Percentiles rank a stretch among this genome's conserved stretches.
These are phyloP conservation scores for Recurvomyces mirabilis DNA, from an alignment of 495 filamentous ascomycete species.

Conservation along the genomic window DNA sequence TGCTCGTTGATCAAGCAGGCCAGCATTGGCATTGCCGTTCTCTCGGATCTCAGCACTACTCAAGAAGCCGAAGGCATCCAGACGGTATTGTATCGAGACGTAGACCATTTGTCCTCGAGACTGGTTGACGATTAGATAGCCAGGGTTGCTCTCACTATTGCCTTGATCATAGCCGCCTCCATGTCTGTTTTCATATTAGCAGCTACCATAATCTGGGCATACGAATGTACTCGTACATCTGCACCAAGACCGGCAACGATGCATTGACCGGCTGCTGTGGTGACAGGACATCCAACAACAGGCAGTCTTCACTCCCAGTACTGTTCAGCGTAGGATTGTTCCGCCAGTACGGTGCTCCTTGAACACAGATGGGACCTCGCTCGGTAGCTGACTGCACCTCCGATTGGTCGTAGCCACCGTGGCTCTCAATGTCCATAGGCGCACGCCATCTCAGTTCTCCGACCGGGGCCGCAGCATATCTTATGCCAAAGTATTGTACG, in stretches of 20 bases:
- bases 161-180: slow-evolving; percentile 20
- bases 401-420: slow-evolving; percentile 6
- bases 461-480: slow-evolving; percentile 18
- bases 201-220: no score
- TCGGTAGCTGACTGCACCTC: slow-evolving; percentile 8
- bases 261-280: slow-evolving; percentile 11
- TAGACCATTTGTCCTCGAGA: slow-evolving; percentile 24
- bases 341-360: slow-evolving; percentile 19
- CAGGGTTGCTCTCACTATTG: slow-evolving; percentile 15
- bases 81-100: slow-evolving; percentile 29
- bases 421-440: slow-evolving; percentile 17
- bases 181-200: no score
- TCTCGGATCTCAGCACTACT: slow-evolving; percentile 24
- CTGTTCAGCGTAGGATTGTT: slow-evolving; percentile 9
- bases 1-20: slow-evolving; percentile 29
- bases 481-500: slow-evolving; percentile 20
- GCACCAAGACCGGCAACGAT: slow-evolving; percentile 19
- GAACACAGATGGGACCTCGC: slow-evolving; percentile 21
- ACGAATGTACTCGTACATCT: no score
- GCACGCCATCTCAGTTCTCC: slow-evolving; percentile 21
- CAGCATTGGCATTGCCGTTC: slow-evolving; percentile 29
- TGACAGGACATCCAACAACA: slow-evolving; percentile 21
- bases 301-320: slow-evolving; percentile 21
- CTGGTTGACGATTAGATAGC: slow-evolving; percentile 19
- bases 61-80: slow-evolving; percentile 31